phyloP scores from a whole-genome alignment of 371 early-diverging fungal genomes.

The Saksenaea vasiformis region DNA sequence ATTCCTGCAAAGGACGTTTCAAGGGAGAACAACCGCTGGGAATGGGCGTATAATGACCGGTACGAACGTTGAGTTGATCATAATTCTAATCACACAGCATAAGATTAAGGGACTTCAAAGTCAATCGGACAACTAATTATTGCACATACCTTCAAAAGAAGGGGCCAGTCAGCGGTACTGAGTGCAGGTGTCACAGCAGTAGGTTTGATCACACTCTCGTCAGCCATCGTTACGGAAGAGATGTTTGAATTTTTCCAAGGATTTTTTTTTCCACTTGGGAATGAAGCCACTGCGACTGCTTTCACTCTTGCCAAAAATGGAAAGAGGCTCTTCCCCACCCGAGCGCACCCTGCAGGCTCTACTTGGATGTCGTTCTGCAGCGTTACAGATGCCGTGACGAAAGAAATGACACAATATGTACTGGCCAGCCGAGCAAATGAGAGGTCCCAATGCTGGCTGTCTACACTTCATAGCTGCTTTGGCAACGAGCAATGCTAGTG shows the following conservation, averaged over 20 bases:
- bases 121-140: not conserved
- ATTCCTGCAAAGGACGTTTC: slow-evolving; percentile 92
- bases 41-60: slow-evolving; percentile 98
- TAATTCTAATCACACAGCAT: slow-evolving; percentile 70
- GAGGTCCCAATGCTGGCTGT: too few species aligned
- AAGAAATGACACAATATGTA: too few species aligned
- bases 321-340: too few species aligned
- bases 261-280: not conserved
- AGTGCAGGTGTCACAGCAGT: slow-evolving; percentile 74
- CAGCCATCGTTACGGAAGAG: slow-evolving; percentile 25
- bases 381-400: too few species aligned
- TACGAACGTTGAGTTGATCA: slow-evolving; percentile 98
- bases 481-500: too few species aligned
- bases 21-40: slow-evolving; percentile 95
- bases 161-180: slow-evolving; percentile 95
- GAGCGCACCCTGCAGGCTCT: too few species aligned
- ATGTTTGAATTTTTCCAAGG: not conserved
- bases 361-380: too few species aligned
- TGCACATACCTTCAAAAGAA: slow-evolving; percentile 83
- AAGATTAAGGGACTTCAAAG: not conserved
- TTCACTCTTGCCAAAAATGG: not conserved
- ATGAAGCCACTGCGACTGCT: not conserved
- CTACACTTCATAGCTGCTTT: too few species aligned
- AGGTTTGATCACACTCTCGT: slow-evolving; percentile 69
- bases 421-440: too few species aligned